phyloP scores from a whole-genome alignment of 2,329 filamentous ascomycete species.

The Fusarium sp. region DNA sequence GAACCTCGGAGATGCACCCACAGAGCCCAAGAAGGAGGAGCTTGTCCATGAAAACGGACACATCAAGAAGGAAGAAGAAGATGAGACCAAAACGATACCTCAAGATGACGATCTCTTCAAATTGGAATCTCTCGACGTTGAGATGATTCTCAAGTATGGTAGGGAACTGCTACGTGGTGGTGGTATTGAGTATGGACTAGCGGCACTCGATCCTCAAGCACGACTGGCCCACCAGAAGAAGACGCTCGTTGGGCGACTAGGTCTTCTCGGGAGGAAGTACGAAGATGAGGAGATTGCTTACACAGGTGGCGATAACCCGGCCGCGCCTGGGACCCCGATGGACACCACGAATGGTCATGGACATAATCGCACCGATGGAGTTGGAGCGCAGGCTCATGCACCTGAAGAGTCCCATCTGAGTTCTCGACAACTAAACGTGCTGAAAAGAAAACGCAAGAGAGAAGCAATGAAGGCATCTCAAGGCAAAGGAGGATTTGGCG shows the following conservation, averaged over 20 bases:
- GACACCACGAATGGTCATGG: conserved; percentile 54
- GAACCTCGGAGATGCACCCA: conserved; percentile 74
- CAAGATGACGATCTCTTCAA: conserved; percentile 72
- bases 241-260: conserved; percentile 82
- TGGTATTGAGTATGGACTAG: conserved; percentile 85
- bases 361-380: conserved; percentile 50
- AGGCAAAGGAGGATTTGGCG: conserved; percentile 89
- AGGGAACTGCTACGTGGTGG: conserved; percentile 86
- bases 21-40: conserved; percentile 55
- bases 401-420: conserved; percentile 80
- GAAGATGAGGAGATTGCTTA: conserved; percentile 81
- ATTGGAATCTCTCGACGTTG: conserved; percentile 80
- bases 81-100: conserved; percentile 57
- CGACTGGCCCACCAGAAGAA: conserved; percentile 90
- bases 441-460: conserved; percentile 93
- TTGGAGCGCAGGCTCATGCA: conserved; percentile 54
- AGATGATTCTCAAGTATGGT: conserved; percentile 82
- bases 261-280: conserved; percentile 83
- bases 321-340: conserved; percentile 58
- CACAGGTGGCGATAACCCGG: conserved; percentile 62
- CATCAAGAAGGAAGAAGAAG: conserved; percentile 73
- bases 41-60: conserved; percentile 50
- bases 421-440: conserved; percentile 90
- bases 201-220: conserved; percentile 81
- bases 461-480: conserved; percentile 86